Base-by-base conservation (phyloP, 208 protist species). In the Acanthamoeba lenticulata region DNA sequence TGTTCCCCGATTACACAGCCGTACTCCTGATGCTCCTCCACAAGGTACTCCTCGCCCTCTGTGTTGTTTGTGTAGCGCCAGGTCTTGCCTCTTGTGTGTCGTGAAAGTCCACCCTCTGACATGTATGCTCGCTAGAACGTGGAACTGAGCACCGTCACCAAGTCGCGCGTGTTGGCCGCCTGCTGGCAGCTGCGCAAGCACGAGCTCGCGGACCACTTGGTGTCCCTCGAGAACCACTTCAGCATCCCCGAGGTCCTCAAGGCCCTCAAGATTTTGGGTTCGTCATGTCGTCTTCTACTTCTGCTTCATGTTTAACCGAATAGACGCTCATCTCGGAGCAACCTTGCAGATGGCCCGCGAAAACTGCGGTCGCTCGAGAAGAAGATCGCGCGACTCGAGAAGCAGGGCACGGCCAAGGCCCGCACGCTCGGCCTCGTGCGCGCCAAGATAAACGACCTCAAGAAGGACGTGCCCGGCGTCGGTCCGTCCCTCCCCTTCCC, bases 191-290 rank as follows among this genome's bases (percentile, higher is more conserved):
- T 77, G 40, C 60, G 45, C 38, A 42, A 74, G 40, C 29, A 38
- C 40, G 88, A 92, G 40, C 60, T 92, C 15, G 88, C 88, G 32
- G 88, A 92, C n/a, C 60, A 77, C 60, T 40, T 92, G 47, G 32
- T 92, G 38, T 92, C 88, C 45, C 40, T 92, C 32, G 88, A 92
- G 40, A 67, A 92, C 34, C 88, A 92, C 45, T 92, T 77, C 40
- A 55, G 19, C 57, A 44, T 92, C 7, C 88, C 88, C 27, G 88
- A 92, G 40, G 88, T 92, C 21, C 60, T 92, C 42, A 92, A 92
- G 88, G 88, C 88, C 11, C 57, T 92, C 36, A 92, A 92, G 62
- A 92, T 92, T n/a, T 74, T 92, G 62, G 81, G 81, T 90, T 69
- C 27, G 60, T 69, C 13, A 55, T 55, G 49, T 27, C 24, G 49